These are phyloP conservation scores for Citropsis articulata DNA, from an alignment of 345 rosid genomes.

Conservation along the genomic window DNA sequence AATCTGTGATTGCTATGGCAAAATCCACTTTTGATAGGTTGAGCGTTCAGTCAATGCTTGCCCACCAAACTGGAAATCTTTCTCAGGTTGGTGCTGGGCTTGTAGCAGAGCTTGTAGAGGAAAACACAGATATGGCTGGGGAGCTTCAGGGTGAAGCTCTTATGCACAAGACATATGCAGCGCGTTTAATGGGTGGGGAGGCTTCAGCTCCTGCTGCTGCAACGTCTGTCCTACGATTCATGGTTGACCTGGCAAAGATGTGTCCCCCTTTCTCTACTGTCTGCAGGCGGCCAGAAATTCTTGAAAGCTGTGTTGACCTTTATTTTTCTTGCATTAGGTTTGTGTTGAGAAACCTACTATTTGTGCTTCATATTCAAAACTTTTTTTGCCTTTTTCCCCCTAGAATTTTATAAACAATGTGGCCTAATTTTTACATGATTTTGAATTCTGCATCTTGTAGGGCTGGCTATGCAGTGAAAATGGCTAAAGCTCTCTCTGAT, in stretches of 20 bases:
- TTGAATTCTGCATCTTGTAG: slow-evolving; percentile 38
- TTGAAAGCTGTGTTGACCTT: slow-evolving; percentile 89
- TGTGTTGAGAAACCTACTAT: slow-evolving; percentile 31
- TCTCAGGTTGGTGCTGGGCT: slow-evolving; percentile 86
- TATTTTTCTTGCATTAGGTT: slow-evolving; percentile 97
- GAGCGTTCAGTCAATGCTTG: slow-evolving; percentile 81
- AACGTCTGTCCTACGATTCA: slow-evolving; percentile 89
- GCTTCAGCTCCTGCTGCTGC: slow-evolving; percentile 99
- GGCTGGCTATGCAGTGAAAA: slow-evolving; percentile 85
- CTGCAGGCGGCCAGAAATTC: slow-evolving; percentile 88
- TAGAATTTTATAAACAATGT: slow-evolving; percentile 9
- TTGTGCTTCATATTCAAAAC: slow-evolving; percentile 7
- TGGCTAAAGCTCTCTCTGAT: slow-evolving; percentile 73
- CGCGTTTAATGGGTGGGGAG: slow-evolving; percentile 98
- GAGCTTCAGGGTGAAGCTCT: slow-evolving; percentile 99
- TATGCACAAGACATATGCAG: slow-evolving; percentile 99
- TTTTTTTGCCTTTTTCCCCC: slow-evolving; percentile 6
- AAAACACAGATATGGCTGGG: slow-evolving; percentile 84
- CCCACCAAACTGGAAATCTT: slow-evolving; percentile 87
- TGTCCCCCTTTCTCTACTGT: slow-evolving; percentile 89
- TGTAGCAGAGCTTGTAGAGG: slow-evolving; percentile 93
- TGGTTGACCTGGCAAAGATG: slow-evolving; percentile 99
- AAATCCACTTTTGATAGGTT: slow-evolving; percentile 93
- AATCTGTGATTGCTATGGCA: slow-evolving; percentile 90
- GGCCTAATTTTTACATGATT: slow-evolving; percentile 8